Evolutionary conservation across 2,329 filamentous ascomycete species (phyloP), one percentile per base, ranked within the genome.

Genomic region (Colletotrichum coccodes): DNA sequence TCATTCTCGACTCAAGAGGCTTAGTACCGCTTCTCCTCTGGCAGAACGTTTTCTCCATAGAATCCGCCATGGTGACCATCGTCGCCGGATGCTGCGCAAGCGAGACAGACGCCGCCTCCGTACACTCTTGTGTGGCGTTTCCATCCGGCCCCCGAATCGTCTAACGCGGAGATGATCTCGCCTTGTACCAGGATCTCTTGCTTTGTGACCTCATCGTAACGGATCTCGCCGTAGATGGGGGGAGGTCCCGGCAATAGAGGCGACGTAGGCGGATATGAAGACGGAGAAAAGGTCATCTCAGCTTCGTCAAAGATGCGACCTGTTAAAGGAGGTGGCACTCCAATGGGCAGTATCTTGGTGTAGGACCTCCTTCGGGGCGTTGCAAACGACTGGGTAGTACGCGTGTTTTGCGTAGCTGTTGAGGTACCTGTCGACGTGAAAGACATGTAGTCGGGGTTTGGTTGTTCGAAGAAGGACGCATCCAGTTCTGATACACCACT

Each of bases 51-150:
- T 46, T 84, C 82, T 32, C 86, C 87, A 71, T 89, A 89, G 75
- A 87, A 87, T 8, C 85, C 83, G 21, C 80, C 84, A 8, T 82
- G 80, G 12, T 79, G 79, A 30, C 82, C 78, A n/a, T 79, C 76
- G 36, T 78, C 79, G 7, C 82, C 83, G 11, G 84, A 82, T 9
- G 84, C 85, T 44, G 84, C 78, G 71, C 87, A 90, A 1, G 87
- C 86, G 44, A 88, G 80, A 70, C 87, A 90, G 3, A 86, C 82
- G 6, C 87, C 86, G 67, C 87, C 87, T 32, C 87, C 87, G 71
- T 89, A 89, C 30, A 89, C 87, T 30, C 86, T 83, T 18, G 87
- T 90, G 75, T 90, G 87, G 42, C 86, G 83, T 72, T 82, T 85
- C 87, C 87, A 90, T 47, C 82, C 83, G 21, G 82, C 80, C 5